Conservation (phyloP, 345 rosid genomes). For the Syzygium aqueum region DNA sequence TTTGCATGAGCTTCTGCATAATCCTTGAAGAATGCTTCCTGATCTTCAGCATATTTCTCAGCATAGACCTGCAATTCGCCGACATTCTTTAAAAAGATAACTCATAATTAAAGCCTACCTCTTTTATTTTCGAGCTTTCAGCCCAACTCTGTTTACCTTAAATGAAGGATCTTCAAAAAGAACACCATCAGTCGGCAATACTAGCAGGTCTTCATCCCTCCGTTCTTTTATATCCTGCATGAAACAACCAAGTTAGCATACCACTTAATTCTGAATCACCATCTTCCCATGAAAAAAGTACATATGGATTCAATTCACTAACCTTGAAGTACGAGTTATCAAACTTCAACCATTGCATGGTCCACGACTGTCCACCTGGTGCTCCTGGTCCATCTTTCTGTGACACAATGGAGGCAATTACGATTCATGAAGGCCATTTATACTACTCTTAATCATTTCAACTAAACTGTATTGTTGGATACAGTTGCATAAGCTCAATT, state of each 20-base stretch:
- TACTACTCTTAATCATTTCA: not conserved
- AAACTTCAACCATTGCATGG: slow-evolving; percentile 87
- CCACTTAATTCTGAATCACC: not conserved
- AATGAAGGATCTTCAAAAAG: slow-evolving; percentile 90
- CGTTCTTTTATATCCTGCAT: slow-evolving; percentile 71
- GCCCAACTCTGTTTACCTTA: slow-evolving; percentile 38
- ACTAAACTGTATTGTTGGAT: not conserved
- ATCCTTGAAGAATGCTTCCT: slow-evolving; percentile 76
- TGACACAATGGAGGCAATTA: slow-evolving; percentile 3
- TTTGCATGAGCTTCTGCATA: slow-evolving; percentile 97
- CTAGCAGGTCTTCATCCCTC: slow-evolving; percentile 71
- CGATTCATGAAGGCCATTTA: not conserved
- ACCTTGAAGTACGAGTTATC: slow-evolving; percentile 98
- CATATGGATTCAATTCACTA: not conserved
- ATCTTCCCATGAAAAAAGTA: not conserved
- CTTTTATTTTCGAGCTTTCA: not conserved
- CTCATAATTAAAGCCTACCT: not conserved
- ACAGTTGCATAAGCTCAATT: not conserved
- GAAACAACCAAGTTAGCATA: not conserved
- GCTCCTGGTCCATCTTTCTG: slow-evolving; percentile 98
- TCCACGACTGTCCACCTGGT: slow-evolving; percentile 98
- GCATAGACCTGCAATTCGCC: slow-evolving; percentile 57
- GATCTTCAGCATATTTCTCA: slow-evolving; percentile 83
- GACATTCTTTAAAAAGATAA: slow-evolving; percentile 1
- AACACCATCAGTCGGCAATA: slow-evolving; percentile 88